A percentile compares a stretch with the other conserved stretches of the same genome.
Evolutionary conservation across 1,284 basidiomycete genomes (phyloP).

Genomic region (Puccinia triticina): DNA sequence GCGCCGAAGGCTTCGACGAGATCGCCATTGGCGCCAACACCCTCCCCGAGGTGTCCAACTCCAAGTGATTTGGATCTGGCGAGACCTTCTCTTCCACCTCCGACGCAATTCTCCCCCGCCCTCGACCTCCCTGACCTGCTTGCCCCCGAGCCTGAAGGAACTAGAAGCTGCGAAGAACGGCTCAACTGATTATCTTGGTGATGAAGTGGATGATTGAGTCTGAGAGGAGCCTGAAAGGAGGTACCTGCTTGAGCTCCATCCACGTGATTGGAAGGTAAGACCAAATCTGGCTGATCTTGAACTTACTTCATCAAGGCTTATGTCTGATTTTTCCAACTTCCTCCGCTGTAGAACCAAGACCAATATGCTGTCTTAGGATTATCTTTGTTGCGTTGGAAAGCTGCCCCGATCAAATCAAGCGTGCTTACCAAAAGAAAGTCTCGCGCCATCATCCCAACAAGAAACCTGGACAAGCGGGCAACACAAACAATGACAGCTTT

Average conservation of each 20-base stretch:
- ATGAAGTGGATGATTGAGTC: slow-evolving; percentile 76
- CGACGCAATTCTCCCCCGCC: too few species aligned
- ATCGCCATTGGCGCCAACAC: too few species aligned
- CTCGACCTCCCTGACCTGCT: too few species aligned
- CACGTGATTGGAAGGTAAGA: slow-evolving; percentile 94
- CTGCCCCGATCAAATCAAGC: slow-evolving; percentile 94
- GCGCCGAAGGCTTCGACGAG: too few species aligned
- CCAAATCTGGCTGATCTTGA: slow-evolving; percentile 29
- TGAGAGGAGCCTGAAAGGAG: slow-evolving; percentile 85
- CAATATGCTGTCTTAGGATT: slow-evolving; percentile 95
- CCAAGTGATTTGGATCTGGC: too few species aligned
- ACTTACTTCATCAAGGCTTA: neutral
- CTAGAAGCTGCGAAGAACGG: slow-evolving; percentile 65
- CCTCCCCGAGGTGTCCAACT: too few species aligned
- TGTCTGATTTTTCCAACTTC: neutral
- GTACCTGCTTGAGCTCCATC: slow-evolving; percentile 76
- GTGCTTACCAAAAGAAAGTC: slow-evolving; percentile 97
- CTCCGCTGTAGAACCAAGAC: slow-evolving; percentile 78
- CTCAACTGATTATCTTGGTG: slow-evolving; percentile 66
- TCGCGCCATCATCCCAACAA: slow-evolving; percentile 99
- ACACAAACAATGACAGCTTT: slow-evolving; percentile 92
- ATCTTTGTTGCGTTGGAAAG: slow-evolving; percentile 83
- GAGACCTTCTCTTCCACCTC: too few species aligned
- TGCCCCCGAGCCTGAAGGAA: slow-evolving; percentile 27
- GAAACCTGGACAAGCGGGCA: slow-evolving; percentile 75